A percentile compares a stretch with the other conserved stretches of the same genome.
These are phyloP conservation scores for Lactifluus volemus DNA, from an alignment of 768 basidiomycete genomes.

Conservation along the genomic window DNA sequence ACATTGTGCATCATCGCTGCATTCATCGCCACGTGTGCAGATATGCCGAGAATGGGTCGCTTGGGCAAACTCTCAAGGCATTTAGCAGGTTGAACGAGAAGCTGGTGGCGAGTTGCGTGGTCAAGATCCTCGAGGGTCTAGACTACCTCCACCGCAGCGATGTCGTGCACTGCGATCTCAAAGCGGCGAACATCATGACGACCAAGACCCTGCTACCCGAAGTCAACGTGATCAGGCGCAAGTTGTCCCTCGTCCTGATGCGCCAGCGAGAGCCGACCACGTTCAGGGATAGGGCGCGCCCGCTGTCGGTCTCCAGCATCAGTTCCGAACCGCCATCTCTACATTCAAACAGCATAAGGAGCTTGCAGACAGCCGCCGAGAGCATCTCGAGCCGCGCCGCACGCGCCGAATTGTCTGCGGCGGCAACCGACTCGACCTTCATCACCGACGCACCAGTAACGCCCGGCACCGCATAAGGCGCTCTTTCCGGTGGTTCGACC, in stretches of 20 bases:
- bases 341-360: constrained; percentile 46
- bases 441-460: neutral
- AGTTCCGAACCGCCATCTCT: constrained; percentile 25
- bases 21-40: constrained; percentile 34
- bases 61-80: constrained; percentile 76
- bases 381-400: constrained; percentile 32
- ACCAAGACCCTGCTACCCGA: constrained; percentile 54
- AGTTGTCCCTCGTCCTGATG: constrained; percentile 31
- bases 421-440: neutral
- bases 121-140: constrained; percentile 93
- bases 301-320: constrained; percentile 50
- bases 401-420: neutral
- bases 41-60: constrained; percentile 97
- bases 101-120: constrained; percentile 86
- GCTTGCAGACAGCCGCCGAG: constrained; percentile 43
- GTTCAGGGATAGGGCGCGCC: constrained; percentile 30
- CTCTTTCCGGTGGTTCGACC: neutral
- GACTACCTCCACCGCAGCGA: constrained; percentile 92
- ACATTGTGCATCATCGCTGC: constrained; percentile 15
- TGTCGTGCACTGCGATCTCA: constrained; percentile 98
- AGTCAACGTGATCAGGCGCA: constrained; percentile 23
- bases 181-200: constrained; percentile 97
- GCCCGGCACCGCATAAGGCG: no score
- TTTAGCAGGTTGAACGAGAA: constrained; percentile 92
- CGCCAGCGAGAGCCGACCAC: constrained; percentile 22